phyloP scores from a whole-genome alignment of 2,329 filamentous ascomycete species.

The Atkinsonella texensis region DNA sequence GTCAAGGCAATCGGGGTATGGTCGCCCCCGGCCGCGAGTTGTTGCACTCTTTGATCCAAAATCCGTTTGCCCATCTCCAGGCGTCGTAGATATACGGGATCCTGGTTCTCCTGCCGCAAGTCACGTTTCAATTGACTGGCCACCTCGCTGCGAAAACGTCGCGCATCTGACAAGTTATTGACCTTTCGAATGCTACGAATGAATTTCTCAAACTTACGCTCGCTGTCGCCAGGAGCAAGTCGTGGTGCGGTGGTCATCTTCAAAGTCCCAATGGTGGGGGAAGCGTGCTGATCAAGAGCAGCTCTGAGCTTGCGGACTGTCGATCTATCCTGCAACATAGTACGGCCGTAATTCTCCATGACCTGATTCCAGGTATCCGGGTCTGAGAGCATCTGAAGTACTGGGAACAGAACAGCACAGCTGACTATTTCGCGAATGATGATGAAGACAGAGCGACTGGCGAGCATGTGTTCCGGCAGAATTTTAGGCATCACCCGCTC shows the following conservation, averaged over 20 bases:
- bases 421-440: slow-evolving; percentile 83
- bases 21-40: slow-evolving; percentile 59
- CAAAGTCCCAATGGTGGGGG: slow-evolving; percentile 56
- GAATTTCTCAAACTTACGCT: slow-evolving; percentile 89
- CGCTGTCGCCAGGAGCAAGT: slow-evolving; percentile 69
- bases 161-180: slow-evolving; percentile 83
- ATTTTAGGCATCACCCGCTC: slow-evolving; percentile 60
- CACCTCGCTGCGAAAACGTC: slow-evolving; percentile 83
- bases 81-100: slow-evolving; percentile 75
- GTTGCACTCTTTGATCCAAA: slow-evolving; percentile 77
- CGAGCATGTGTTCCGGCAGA: slow-evolving; percentile 60
- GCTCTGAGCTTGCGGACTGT: slow-evolving; percentile 86
- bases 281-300: slow-evolving; percentile 87
- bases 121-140: slow-evolving; percentile 85
- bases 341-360: slow-evolving; percentile 78
- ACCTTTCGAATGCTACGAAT: slow-evolving; percentile 80
- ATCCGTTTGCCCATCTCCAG: slow-evolving; percentile 86
- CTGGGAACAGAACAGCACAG: slow-evolving; percentile 77
- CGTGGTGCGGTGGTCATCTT: slow-evolving; percentile 64
- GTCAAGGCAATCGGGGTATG: slow-evolving; percentile 20
- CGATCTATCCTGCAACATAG: slow-evolving; percentile 86
- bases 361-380: slow-evolving; percentile 97
- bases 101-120: slow-evolving; percentile 62
- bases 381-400: slow-evolving; percentile 70
- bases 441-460: slow-evolving; percentile 68